Evolutionary conservation across 306 rosid species (phyloP).

Genomic region (Cucumis cinereus): DNA sequence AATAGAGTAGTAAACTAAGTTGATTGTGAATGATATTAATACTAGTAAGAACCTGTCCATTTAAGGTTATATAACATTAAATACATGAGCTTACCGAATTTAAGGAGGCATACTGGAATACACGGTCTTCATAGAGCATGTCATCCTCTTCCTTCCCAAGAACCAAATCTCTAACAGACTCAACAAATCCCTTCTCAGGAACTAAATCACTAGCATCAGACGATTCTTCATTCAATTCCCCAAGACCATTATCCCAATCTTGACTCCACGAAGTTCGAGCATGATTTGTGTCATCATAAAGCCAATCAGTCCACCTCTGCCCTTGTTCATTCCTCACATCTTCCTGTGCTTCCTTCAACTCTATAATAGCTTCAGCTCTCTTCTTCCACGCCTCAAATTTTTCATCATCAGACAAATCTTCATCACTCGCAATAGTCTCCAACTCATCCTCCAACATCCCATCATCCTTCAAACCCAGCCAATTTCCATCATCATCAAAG

Average conservation of each 20-base stretch:
- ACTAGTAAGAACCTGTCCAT: not conserved
- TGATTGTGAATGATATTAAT: not conserved
- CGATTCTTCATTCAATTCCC: conserved; percentile 19
- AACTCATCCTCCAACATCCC: conserved; percentile 40
- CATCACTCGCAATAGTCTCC: conserved; percentile 12
- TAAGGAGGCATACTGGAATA: conserved; percentile 69
- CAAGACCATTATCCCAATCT: conserved; percentile 36
- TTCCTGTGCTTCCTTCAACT: conserved; percentile 69
- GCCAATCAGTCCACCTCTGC: conserved; percentile 87
- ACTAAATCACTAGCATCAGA: conserved; percentile 20
- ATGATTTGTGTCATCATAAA: conserved; percentile 21
- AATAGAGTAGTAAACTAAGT: not conserved
- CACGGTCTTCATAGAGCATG: conserved; percentile 84
- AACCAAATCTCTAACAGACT: conserved; percentile 40
- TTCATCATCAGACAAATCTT: conserved; percentile 28
- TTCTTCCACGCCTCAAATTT: conserved; percentile 89
- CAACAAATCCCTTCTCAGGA: conserved; percentile 35
- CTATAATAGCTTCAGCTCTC: conserved; percentile 81
- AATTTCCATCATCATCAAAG: conserved; percentile 62
- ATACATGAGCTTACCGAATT: conserved; percentile 49
- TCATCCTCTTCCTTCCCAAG: conserved; percentile 54
- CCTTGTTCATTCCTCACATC: conserved; percentile 46
- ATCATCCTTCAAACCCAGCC: conserved; percentile 72
- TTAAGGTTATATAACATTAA: not conserved
- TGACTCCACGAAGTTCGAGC: conserved; percentile 25